A percentile compares a stretch with the other conserved stretches of the same genome.
Conservation (phyloP, 1,284 basidiomycete species). For the Austroboletus niveus region DNA sequence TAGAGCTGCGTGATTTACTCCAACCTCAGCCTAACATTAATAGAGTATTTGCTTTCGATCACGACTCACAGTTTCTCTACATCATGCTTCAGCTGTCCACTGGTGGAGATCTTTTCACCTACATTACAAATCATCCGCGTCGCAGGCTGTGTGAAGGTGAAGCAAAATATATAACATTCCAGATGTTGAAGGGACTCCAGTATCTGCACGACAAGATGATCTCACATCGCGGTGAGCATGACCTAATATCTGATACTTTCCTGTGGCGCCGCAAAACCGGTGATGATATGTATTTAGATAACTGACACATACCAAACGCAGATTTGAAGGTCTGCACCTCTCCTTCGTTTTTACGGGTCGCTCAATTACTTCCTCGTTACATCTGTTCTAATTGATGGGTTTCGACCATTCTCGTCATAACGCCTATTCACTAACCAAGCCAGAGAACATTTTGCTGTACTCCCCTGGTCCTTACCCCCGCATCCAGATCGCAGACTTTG, state of each 20-base stretch:
- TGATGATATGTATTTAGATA: background rate
- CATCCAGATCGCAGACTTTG: constrained; percentile 84
- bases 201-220: constrained; percentile 76
- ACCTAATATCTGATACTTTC: background rate
- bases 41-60: constrained; percentile 66
- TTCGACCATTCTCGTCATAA: background rate
- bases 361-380: background rate
- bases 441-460: constrained; percentile 82
- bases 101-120: constrained; percentile 85
- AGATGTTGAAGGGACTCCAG: constrained; percentile 68
- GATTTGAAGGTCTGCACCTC: constrained; percentile 63
- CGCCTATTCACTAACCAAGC: constrained; percentile 40
- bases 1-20: background rate
- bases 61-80: constrained; percentile 67
- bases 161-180: constrained; percentile 81
- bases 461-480: constrained; percentile 77
- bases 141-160: constrained; percentile 70
- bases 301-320: constrained; percentile 29
- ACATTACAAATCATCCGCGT: constrained; percentile 62
- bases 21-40: constrained; percentile 73
- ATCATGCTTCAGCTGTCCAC: constrained; percentile 84
- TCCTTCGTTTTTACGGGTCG: background rate
- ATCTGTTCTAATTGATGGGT: background rate
- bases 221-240: constrained; percentile 69
- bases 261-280: background rate